phyloP scores from a whole-genome alignment of 805 yeast species.

The Myxozyma nipponensis region DNA sequence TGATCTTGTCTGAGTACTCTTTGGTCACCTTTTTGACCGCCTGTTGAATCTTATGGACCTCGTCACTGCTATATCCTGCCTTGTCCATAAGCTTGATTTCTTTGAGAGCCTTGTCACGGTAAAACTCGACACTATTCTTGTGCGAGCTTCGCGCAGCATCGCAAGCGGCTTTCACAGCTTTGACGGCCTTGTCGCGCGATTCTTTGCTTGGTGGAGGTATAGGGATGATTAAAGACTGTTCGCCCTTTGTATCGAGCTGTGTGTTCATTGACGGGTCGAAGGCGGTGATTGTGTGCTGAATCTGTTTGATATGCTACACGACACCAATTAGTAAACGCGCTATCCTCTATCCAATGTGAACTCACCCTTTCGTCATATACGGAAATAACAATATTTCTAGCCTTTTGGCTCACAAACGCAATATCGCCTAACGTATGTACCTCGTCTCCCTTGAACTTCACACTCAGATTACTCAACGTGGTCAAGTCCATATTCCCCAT shows the following conservation, averaged over 20 bases:
- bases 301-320: slow-evolving; percentile 53
- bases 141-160: slow-evolving; percentile 59
- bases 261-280: slow-evolving; percentile 75
- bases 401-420: slow-evolving; percentile 69
- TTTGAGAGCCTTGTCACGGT: slow-evolving; percentile 58
- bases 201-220: slow-evolving; percentile 74
- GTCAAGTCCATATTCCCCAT: slow-evolving; percentile 66
- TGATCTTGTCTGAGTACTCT: slow-evolving; percentile 54
- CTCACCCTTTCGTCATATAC: slow-evolving; percentile 61
- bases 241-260: slow-evolving; percentile 65
- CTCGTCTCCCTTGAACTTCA: slow-evolving; percentile 37
- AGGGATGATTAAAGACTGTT: slow-evolving; percentile 67
- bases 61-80: slow-evolving; percentile 43
- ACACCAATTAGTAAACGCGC: neutral
- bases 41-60: slow-evolving; percentile 45
- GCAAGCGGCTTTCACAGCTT: slow-evolving; percentile 59
- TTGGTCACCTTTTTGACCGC: slow-evolving; percentile 72
- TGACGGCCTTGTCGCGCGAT: slow-evolving; percentile 50
- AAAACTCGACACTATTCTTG: slow-evolving; percentile 45
- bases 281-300: slow-evolving; percentile 66
- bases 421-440: slow-evolving; percentile 37
- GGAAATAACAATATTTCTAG: slow-evolving; percentile 67
- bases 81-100: slow-evolving; percentile 50
- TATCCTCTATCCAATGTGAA: neutral
- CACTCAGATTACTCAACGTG: slow-evolving; percentile 56